Percentiles rank a stretch among this genome's conserved stretches.
Evolutionary conservation across 208 protist species (phyloP).

Genomic region (Leishmania guyanensis): DNA sequence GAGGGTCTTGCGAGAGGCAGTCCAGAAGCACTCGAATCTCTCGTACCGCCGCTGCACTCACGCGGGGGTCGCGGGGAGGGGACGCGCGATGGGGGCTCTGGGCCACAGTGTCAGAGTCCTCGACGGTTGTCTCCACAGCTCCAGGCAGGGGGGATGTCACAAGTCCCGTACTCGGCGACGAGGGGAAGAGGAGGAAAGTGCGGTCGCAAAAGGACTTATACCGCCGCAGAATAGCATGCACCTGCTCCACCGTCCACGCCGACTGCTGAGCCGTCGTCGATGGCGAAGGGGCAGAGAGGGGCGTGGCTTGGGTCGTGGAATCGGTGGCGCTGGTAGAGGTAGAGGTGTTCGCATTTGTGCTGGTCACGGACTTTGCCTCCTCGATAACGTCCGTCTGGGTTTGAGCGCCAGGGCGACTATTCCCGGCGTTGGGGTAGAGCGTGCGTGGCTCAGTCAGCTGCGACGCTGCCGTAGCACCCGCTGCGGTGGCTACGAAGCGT

Average conservation of each 20-base stretch:
- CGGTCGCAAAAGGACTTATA: conserved; percentile 13
- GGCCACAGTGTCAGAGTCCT: background rate
- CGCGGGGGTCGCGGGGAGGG: background rate
- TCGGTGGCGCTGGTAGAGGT: background rate
- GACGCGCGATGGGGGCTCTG: conserved; percentile 7
- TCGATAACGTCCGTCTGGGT: background rate
- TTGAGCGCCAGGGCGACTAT: background rate
- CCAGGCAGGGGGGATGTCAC: background rate
- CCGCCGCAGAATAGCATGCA: conserved; percentile 17
- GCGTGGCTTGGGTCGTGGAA: background rate
- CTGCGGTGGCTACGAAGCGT: background rate
- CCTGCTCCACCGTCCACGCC: conserved; percentile 20
- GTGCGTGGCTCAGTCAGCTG: background rate
- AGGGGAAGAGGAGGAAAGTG: conserved; percentile 11
- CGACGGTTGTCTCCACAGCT: background rate
- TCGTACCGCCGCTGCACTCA: background rate
- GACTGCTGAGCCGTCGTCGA: background rate
- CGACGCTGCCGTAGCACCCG: background rate
- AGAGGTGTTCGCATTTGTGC: background rate
- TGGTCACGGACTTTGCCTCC: background rate
- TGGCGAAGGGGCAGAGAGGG: background rate
- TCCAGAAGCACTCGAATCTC: conserved; percentile 21
- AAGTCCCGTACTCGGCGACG: conserved; percentile 1
- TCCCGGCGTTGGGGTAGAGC: background rate
- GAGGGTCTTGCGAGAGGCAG: conserved; percentile 21